These are phyloP conservation scores for Hanseniaspora nectarophila DNA, from an alignment of 805 yeast species.

Conservation along the genomic window DNA sequence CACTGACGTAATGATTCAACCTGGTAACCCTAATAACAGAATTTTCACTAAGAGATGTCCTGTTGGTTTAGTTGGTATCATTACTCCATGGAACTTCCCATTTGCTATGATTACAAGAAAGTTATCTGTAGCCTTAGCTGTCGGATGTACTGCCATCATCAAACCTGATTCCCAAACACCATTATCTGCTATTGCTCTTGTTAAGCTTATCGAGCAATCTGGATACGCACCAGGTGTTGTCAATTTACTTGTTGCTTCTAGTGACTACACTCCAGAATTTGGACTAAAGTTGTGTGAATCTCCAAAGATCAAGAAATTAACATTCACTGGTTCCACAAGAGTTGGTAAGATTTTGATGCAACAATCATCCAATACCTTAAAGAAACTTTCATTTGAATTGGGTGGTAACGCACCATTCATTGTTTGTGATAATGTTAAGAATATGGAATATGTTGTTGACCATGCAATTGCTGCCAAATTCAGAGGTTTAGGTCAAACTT, in stretches of 20 bases:
- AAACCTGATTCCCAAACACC: slow-evolving; percentile 58
- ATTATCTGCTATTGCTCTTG: slow-evolving; percentile 46
- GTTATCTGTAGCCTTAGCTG: slow-evolving; percentile 55
- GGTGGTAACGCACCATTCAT: slow-evolving; percentile 61
- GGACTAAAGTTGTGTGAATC: slow-evolving; percentile 43
- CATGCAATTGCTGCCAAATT: slow-evolving; percentile 45
- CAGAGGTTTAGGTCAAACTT: slow-evolving; percentile 53
- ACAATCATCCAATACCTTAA: slow-evolving; percentile 45
- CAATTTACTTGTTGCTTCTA: slow-evolving; percentile 38
- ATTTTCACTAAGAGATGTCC: slow-evolving; percentile 47
- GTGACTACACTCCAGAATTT: slow-evolving; percentile 40
- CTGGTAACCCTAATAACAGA: slow-evolving; percentile 39
- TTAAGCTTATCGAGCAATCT: slow-evolving; percentile 43
- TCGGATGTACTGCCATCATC: slow-evolving; percentile 48
- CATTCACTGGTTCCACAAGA: slow-evolving; percentile 54
- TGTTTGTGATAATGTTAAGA: slow-evolving; percentile 34
- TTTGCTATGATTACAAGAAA: slow-evolving; percentile 56
- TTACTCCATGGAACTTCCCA: slow-evolving; percentile 61
- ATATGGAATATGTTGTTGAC: slow-evolving; percentile 41
- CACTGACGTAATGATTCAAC: slow-evolving; percentile 32
- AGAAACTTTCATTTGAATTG: slow-evolving; percentile 49
- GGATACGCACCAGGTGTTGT: slow-evolving; percentile 50
- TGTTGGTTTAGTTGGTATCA: slow-evolving; percentile 51
- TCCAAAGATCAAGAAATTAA: slow-evolving; percentile 40
- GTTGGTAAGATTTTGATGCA: slow-evolving; percentile 51